Conservation (phyloP, 768 basidiomycete species). For the Mycena galericulata region DNA sequence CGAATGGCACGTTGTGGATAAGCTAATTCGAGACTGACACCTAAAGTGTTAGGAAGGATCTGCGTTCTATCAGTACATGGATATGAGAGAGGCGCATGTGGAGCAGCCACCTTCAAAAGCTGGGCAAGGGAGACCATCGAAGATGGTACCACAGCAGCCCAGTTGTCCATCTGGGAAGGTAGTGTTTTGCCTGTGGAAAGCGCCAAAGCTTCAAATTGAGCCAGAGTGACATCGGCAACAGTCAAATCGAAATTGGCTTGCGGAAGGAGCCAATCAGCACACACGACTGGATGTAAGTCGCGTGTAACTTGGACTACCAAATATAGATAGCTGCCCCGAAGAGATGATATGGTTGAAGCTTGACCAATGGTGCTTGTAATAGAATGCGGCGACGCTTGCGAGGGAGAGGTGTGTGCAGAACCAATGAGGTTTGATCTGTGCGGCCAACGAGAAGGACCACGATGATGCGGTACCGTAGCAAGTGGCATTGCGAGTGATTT, state of each 20-base stretch:
- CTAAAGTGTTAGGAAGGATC: constrained; percentile 71
- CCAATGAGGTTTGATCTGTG: constrained; percentile 60
- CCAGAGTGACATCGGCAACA: constrained; percentile 86
- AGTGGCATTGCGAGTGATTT: constrained; percentile 79
- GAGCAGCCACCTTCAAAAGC: constrained; percentile 71
- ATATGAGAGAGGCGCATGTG: too few species aligned
- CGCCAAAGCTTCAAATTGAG: constrained; percentile 83
- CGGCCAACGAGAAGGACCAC: constrained; percentile 51
- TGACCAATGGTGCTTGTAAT: constrained; percentile 59
- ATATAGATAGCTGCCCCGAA: constrained; percentile 90
- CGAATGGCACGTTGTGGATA: constrained; percentile 63
- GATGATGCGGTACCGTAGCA: constrained; percentile 54
- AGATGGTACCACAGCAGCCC: constrained; percentile 58
- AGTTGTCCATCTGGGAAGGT: constrained; percentile 53
- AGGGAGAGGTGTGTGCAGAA: constrained; percentile 78
- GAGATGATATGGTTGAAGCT: constrained; percentile 86
- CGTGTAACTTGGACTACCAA: constrained; percentile 91
- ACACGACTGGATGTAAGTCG: constrained; percentile 92
- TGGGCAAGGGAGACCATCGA: constrained; percentile 80
- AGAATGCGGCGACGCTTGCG: constrained; percentile 59
- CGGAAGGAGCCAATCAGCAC: constrained; percentile 80
- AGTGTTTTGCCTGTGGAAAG: constrained; percentile 59
- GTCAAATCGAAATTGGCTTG: constrained; percentile 78
- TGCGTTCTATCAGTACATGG: constrained; percentile 41
- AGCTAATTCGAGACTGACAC: constrained; percentile 87